Evolutionary conservation across 2,329 filamentous ascomycete genomes (phyloP).

Genomic region (Aaosphaeria pasadenensis): DNA sequence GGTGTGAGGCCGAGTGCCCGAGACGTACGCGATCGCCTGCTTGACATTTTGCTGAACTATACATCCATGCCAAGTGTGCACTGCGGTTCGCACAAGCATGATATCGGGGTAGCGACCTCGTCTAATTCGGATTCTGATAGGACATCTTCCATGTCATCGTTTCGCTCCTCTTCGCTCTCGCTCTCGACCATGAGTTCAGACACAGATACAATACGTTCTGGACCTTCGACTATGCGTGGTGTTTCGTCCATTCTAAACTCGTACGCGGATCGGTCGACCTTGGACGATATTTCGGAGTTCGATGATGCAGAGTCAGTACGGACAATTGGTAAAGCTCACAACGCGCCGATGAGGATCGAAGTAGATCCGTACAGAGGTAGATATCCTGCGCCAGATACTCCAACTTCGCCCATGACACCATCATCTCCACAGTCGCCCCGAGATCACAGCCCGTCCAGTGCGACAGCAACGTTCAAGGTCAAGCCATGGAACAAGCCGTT

Average conservation of each 20-base stretch:
- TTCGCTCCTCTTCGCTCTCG: constrained; percentile 14
- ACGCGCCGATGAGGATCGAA: neutral
- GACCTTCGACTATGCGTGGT: constrained; percentile 14
- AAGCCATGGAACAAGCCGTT: constrained; percentile 32
- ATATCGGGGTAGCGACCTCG: constrained; percentile 20
- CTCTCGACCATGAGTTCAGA: constrained; percentile 12
- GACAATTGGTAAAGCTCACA: constrained; percentile 17
- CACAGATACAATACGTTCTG: constrained; percentile 27
- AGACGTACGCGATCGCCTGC: constrained; percentile 39
- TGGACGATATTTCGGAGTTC: constrained; percentile 28
- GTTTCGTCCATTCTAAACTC: constrained; percentile 29
- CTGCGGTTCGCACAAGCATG: constrained; percentile 31
- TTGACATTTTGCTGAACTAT: constrained; percentile 27
- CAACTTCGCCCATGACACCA: neutral
- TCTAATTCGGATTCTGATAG: constrained; percentile 24
- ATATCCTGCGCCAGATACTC: neutral
- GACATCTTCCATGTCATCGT: constrained; percentile 25
- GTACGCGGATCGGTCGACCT: constrained; percentile 26
- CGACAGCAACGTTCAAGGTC: constrained; percentile 10
- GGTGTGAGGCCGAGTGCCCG: constrained; percentile 39
- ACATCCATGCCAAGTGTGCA: constrained; percentile 33
- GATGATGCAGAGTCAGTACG: constrained; percentile 24
- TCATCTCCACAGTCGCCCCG: neutral
- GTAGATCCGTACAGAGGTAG: too few species aligned
- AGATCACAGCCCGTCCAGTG: constrained; percentile 12